Evolutionary conservation across 1,139 yeast species (phyloP).

Genomic region (Yamadazyma buinensis): DNA sequence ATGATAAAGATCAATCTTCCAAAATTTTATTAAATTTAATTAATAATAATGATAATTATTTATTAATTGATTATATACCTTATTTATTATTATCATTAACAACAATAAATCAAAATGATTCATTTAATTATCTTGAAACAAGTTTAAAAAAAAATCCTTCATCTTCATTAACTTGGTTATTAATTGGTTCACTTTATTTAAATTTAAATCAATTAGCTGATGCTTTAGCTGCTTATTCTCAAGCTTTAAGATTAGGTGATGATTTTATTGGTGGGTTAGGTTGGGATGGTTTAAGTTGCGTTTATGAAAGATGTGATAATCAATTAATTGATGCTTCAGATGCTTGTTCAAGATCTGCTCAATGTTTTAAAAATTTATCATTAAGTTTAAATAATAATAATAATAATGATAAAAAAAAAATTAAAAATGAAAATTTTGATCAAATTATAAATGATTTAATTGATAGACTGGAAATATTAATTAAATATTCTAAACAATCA

Average conservation of each 20-base stretch:
- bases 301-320: slow-evolving; percentile 61
- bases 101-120: slow-evolving; percentile 44
- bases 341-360: slow-evolving; percentile 52
- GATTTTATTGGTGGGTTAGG: slow-evolving; percentile 55
- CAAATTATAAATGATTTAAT: neutral
- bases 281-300: slow-evolving; percentile 63
- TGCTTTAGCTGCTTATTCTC: slow-evolving; percentile 64
- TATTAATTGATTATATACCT: slow-evolving; percentile 46
- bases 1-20: neutral
- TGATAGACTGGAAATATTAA: neutral
- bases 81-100: slow-evolving; percentile 58
- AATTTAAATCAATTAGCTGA: slow-evolving; percentile 59
- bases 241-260: slow-evolving; percentile 52
- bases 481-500: neutral
- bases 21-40: neutral
- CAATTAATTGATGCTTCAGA: slow-evolving; percentile 58
- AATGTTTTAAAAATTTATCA: slow-evolving; percentile 20
- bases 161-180: slow-evolving; percentile 61
- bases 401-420: no score
- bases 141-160: slow-evolving; percentile 54
- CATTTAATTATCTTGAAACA: slow-evolving; percentile 56
- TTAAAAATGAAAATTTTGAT: neutral
- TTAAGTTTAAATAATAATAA: neutral
- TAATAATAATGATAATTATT: slow-evolving; percentile 1
- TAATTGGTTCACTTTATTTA: slow-evolving; percentile 59